These are phyloP conservation scores for Acanthamoeba sp. DNA, from an alignment of 208 protist species.

Conservation along the genomic window DNA sequence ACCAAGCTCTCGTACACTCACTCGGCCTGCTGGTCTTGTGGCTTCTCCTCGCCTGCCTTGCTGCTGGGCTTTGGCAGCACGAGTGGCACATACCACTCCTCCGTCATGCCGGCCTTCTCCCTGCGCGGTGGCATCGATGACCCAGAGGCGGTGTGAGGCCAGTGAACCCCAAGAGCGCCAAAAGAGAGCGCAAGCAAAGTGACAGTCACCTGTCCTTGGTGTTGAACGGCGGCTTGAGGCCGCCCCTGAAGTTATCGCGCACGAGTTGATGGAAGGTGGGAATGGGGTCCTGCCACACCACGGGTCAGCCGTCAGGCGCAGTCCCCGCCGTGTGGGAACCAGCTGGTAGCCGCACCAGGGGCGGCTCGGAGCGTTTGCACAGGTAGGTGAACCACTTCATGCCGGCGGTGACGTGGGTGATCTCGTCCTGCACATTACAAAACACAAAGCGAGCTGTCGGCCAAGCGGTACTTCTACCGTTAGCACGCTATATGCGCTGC, in stretches of 20 bases:
- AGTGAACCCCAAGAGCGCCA: neutral
- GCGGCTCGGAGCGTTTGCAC: slow-evolving; percentile 19
- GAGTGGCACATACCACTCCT: slow-evolving; percentile 59
- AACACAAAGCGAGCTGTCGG: neutral
- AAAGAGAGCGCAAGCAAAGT: too few relatives aligned
- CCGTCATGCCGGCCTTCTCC: slow-evolving; percentile 57
- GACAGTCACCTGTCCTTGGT: neutral
- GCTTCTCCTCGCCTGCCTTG: too few relatives aligned
- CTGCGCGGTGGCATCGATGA: neutral
- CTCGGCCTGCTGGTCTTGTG: too few relatives aligned
- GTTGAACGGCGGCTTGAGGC: slow-evolving; percentile 60
- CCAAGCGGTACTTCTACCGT: neutral
- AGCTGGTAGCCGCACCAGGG: neutral
- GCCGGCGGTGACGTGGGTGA: slow-evolving; percentile 54
- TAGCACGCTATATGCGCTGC: neutral
- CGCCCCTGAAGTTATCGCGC: slow-evolving; percentile 55
- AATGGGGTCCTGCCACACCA: slow-evolving; percentile 43
- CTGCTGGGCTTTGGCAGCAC: neutral
- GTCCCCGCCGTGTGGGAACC: too few relatives aligned
- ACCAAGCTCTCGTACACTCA: too few relatives aligned
- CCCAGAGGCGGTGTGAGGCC: too few relatives aligned
- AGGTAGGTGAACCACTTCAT: slow-evolving; percentile 71
- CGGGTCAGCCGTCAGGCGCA: too few relatives aligned
- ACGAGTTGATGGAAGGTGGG: slow-evolving; percentile 31
- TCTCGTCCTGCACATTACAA: slow-evolving; percentile 37